A percentile compares a stretch with the other conserved stretches of the same genome.
Conservation (phyloP, 371 early-diverging fungal species). For the Mycotypha africana region DNA sequence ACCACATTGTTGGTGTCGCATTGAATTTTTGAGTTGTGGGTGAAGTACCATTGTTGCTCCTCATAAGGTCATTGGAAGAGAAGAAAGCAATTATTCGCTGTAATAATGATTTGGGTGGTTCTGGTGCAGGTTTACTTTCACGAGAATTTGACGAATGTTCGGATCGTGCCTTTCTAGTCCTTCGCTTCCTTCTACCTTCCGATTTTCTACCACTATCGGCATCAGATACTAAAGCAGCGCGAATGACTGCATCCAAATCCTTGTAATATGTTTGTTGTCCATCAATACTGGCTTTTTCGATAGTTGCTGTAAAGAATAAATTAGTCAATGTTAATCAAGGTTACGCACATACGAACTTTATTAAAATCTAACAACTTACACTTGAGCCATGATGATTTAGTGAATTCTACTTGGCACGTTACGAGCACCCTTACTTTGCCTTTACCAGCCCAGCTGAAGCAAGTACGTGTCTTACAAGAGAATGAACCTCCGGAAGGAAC, state of each 20-base stretch:
- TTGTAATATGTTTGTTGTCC: conserved; percentile 57
- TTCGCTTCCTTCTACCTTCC: conserved; percentile 2
- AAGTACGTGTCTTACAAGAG: conserved; percentile 64
- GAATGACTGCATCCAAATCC: conserved; percentile 32
- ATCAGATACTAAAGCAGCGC: conserved; percentile 3
- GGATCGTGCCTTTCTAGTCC: not conserved
- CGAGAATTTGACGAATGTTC: not conserved
- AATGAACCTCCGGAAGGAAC: conserved; percentile 85
- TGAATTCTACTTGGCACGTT: conserved; percentile 65
- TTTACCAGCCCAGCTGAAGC: conserved; percentile 71
- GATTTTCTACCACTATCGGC: not conserved
- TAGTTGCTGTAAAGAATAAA: conserved; percentile 5
- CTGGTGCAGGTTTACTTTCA: not conserved
- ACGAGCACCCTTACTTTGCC: conserved; percentile 56
- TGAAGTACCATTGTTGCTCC: too few species aligned
- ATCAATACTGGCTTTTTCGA: conserved; percentile 32
- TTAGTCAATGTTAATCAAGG: not conserved
- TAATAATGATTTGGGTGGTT: not conserved
- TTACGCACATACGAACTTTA: too few species aligned
- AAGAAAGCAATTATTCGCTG: conserved; percentile 4
- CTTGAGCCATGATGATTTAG: conserved; percentile 70
- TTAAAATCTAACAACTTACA: conserved; percentile 44
- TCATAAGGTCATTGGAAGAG: too few species aligned
- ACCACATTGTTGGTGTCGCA: too few species aligned
- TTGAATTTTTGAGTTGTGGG: too few species aligned